Conservation (phyloP, 441 rosid genomes). For the Melianthus villosus region DNA sequence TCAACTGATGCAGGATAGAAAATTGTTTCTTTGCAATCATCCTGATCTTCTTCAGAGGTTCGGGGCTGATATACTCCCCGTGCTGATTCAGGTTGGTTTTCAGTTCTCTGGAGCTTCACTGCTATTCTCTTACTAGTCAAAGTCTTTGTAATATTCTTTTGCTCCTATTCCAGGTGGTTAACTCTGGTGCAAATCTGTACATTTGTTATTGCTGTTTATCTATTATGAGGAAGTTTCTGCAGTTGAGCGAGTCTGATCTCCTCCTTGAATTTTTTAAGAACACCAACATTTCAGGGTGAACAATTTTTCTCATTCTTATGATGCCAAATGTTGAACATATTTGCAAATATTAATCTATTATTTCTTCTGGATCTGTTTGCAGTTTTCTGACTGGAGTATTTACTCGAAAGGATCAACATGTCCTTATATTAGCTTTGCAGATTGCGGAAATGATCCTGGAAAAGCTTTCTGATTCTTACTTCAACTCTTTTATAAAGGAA, state of each 20-base stretch:
- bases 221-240: conserved; percentile 49
- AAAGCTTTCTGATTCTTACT: conserved; percentile 45
- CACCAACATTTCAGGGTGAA: conserved; percentile 74
- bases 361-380: conserved; percentile 15
- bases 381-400: conserved; percentile 88
- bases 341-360: conserved; percentile 7
- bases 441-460: conserved; percentile 57
- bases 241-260: conserved; percentile 49
- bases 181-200: conserved; percentile 66
- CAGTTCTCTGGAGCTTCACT: conserved; percentile 1
- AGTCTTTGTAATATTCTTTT: conserved; percentile 9
- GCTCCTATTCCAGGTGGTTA: conserved; percentile 44
- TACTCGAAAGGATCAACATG: conserved; percentile 76
- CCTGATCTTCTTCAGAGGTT: conserved; percentile 50
- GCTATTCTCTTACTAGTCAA: conserved; percentile 6
- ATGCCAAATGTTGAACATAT: neutral
- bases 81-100: conserved; percentile 58
- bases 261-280: conserved; percentile 47
- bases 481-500: conserved; percentile 69
- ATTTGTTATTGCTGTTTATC: conserved; percentile 74
- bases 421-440: conserved; percentile 54
- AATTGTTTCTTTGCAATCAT: conserved; percentile 39
- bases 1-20: conserved; percentile 45
- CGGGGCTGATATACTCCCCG: conserved; percentile 57
- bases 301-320: conserved; percentile 10